These are phyloP conservation scores for Neurospora tetrasperma DNA, from an alignment of 495 filamentous ascomycete genomes.

Conservation along the genomic window DNA sequence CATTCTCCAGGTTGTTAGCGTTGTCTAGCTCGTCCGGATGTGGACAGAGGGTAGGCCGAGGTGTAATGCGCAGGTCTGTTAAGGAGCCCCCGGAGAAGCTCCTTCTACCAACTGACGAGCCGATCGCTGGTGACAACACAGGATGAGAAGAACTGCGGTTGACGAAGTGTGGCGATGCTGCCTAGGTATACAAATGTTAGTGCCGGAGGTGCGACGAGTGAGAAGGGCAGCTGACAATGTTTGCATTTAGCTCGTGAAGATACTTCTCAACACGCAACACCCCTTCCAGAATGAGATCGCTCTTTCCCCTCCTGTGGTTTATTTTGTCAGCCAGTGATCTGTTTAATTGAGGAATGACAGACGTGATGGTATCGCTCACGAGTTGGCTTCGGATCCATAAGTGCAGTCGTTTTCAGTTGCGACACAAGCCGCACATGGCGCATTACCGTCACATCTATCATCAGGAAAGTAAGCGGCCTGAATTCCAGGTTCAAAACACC, in stretches of 20 bases:
- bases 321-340: not conserved
- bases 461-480: not conserved
- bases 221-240: slow-evolving; percentile 3
- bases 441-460: slow-evolving; percentile 25
- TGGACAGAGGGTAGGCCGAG: not conserved
- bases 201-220: not conserved
- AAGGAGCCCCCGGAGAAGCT: slow-evolving; percentile 14
- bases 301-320: slow-evolving; percentile 21
- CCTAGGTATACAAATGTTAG: not conserved
- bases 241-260: slow-evolving; percentile 18
- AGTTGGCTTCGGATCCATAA: slow-evolving; percentile 22
- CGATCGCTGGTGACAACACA: slow-evolving; percentile 3
- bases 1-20: slow-evolving; percentile 18
- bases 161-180: not conserved
- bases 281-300: slow-evolving; percentile 26
- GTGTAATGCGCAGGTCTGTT: slow-evolving; percentile 6
- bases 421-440: slow-evolving; percentile 21
- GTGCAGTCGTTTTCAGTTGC: slow-evolving; percentile 21
- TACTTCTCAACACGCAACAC: slow-evolving; percentile 22
- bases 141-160: not conserved
- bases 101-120: not conserved
- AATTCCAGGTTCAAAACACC: not conserved
- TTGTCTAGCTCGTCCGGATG: slow-evolving; percentile 3
- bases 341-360: not conserved
- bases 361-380: slow-evolving; percentile 6